Conservation (phyloP, 1,284 basidiomycete species). For the Stygiomarasmius scandens region DNA sequence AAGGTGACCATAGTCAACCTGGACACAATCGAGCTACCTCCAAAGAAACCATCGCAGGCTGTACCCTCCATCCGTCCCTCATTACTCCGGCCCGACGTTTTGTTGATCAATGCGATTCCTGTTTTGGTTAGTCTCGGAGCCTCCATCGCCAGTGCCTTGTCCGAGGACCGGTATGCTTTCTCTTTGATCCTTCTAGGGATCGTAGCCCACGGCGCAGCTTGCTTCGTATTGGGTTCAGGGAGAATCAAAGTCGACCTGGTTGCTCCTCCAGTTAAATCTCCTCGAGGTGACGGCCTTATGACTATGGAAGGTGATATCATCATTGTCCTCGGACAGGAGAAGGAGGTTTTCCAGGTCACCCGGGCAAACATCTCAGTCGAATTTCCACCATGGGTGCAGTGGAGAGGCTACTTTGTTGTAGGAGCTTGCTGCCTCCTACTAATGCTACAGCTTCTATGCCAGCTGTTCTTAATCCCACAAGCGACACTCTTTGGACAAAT, state of each 20-base stretch:
- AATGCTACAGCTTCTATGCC: slow-evolving; percentile 30
- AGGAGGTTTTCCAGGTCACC: slow-evolving; percentile 32
- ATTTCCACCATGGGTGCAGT: slow-evolving; percentile 22
- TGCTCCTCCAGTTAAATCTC: neutral
- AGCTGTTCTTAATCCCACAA: slow-evolving; percentile 33
- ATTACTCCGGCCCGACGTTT: neutral
- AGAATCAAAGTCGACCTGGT: neutral
- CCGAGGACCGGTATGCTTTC: neutral
- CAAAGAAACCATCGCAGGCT: too few species aligned
- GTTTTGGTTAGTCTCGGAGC: neutral
- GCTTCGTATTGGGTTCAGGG: neutral
- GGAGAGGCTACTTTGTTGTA: slow-evolving; percentile 22
- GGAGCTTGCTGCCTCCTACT: slow-evolving; percentile 30
- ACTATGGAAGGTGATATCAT: neutral
- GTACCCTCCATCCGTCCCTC: neutral
- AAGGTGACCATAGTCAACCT: neutral
- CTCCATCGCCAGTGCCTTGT: neutral
- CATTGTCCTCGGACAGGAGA: slow-evolving; percentile 5
- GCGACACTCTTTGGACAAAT: slow-evolving; percentile 34
- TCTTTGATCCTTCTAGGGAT: neutral
- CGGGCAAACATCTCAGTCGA: slow-evolving; percentile 28
- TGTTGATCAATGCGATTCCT: neutral
- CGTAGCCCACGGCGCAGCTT: neutral
- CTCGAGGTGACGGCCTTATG: neutral
- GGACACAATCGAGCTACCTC: neutral